Evolutionary conservation across 148 eudicot genomes (phyloP), one percentile per base, ranked within the genome.

Genomic region (Rhododendron molle): DNA sequence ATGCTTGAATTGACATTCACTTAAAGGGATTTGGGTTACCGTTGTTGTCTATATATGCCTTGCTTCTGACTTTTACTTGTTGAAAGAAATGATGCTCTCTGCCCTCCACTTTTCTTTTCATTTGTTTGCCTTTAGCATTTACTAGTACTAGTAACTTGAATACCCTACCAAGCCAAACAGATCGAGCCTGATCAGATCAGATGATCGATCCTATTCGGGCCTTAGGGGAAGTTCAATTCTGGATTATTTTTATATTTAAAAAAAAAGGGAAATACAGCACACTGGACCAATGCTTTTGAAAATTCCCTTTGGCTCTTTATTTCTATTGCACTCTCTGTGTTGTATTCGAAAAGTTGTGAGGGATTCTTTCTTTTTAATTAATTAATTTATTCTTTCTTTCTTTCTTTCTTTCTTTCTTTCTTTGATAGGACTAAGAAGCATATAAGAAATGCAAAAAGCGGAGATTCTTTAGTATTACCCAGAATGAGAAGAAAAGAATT

Each of bases 1-100:
- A 85, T 85, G 67, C 87, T 85, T 85, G 87, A 50, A 85, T 85
- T 85, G 79, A 50, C 8, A 85, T 85, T 85, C 78, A 81, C 84
- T 81, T 81, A 85, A 85, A 85, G 84, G 79, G 69, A n/a, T 36
- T 46, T 38, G 65, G 40, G 13, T 62, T 28, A 78, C 71, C 67
- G 50, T 46, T 46, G 38, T 23, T 79, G 30, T 85, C 38, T 58
- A 30, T 40, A 40, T 40, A 40, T 47, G 65, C 71, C 82, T 80
- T 69, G 65, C 38, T 85, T 60, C 49, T 69, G 49, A 56, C 87
- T 80, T 76, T 38, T 60, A 20, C 54, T 9, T 36, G 86, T 9
- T 34, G 86, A 76, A 40, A 52, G 72, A 38, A 30, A 13, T 34
- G 71, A 76, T 76, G 71, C 81, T 56, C 65, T 50, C 65, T 30